Conservation (phyloP, 1,284 basidiomycete species). For the Ganoderma lucidum region DNA sequence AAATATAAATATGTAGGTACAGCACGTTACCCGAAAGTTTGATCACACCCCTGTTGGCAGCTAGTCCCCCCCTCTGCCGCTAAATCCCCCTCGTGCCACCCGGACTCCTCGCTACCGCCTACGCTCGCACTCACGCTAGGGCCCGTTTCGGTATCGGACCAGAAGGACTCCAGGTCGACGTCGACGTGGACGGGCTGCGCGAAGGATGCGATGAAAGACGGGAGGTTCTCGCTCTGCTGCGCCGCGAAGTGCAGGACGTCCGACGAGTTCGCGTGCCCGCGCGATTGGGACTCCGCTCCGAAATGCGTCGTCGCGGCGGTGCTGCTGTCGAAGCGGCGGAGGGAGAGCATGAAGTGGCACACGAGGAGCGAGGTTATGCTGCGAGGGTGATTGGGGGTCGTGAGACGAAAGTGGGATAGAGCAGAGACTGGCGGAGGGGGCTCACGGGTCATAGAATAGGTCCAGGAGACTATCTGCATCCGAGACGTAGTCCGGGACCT, state of each 20-base stretch:
- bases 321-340: not conserved
- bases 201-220: slow-evolving; percentile 1
- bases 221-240: not conserved
- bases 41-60: not conserved
- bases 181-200: not conserved
- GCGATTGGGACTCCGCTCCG: not conserved
- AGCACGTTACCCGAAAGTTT: not conserved
- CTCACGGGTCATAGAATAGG: slow-evolving; percentile 3
- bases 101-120: not conserved
- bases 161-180: too few species aligned
- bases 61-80: not conserved
- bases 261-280: not conserved
- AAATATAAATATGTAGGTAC: not conserved
- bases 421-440: not conserved
- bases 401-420: too few species aligned
- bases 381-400: not conserved
- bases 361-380: slow-evolving; percentile 4
- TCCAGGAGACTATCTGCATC: not conserved
- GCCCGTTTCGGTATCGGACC: not conserved
- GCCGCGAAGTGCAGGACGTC: not conserved
- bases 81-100: not conserved
- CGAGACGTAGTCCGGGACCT: not conserved
- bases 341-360: not conserved
- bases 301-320: not conserved
- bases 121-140: not conserved